A percentile compares a stretch with the other conserved stretches of the same genome.
phyloP scores from a whole-genome alignment of 331 rosid genomes.

The Erythrophleum ivorense region DNA sequence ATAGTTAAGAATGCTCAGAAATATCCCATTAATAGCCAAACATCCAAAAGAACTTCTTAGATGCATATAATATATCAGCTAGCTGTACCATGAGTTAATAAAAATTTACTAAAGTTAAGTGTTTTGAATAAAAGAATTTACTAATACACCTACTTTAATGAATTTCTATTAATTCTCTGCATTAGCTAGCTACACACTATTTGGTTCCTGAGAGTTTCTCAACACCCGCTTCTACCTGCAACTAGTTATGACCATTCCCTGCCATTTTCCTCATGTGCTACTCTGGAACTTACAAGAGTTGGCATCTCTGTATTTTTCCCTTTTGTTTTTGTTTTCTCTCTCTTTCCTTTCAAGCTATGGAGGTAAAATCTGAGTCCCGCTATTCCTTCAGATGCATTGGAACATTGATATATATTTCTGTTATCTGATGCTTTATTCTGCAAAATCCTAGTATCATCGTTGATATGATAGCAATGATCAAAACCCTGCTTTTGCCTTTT shows the following conservation, averaged over 20 bases:
- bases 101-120: neutral
- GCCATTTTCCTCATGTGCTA: neutral
- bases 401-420: neutral
- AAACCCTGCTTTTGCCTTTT: neutral
- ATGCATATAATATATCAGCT: neutral
- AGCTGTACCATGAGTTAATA: neutral
- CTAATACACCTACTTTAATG: neutral
- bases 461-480: neutral
- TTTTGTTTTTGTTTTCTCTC: neutral
- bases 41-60: neutral
- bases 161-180: neutral
- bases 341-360: neutral
- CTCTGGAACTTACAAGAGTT: neutral
- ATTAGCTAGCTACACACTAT: too few relatives aligned
- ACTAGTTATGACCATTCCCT: neutral
- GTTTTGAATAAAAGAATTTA: neutral
- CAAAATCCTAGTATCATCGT: too few relatives aligned
- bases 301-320: neutral
- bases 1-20: conserved; percentile 68
- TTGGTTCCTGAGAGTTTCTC: neutral
- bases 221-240: neutral
- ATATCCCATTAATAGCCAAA: conserved; percentile 56
- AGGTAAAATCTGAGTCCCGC: neutral
- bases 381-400: neutral
- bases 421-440: neutral